A percentile compares a stretch with the other conserved stretches of the same genome.
Conservation (phyloP, 2,329 filamentous ascomycete genomes). For the Pyrenochaeta sp. region DNA sequence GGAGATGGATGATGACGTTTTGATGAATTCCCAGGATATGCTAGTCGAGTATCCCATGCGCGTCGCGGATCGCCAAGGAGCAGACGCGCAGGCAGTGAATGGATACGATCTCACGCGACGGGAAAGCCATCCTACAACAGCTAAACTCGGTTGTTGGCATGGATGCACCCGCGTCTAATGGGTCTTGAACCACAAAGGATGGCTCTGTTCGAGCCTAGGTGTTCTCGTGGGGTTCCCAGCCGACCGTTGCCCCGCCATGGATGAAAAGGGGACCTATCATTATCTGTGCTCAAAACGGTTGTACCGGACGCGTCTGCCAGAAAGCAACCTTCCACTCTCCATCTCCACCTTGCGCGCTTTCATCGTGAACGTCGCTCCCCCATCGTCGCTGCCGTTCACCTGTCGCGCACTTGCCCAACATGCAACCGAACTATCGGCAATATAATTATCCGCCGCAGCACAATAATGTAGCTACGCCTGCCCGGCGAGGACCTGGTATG, state of each 20-base stretch:
- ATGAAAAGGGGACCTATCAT: conserved; percentile 35
- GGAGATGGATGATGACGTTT: conserved; percentile 22
- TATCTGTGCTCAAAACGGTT: conserved; percentile 27
- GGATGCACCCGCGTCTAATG: conserved; percentile 4
- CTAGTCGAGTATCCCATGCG: conserved; percentile 15
- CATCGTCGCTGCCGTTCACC: conserved; percentile 41
- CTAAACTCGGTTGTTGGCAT: neutral
- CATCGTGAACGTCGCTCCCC: conserved; percentile 35
- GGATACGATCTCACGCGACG: neutral
- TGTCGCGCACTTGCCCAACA: conserved; percentile 39
- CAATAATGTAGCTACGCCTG: conserved; percentile 39
- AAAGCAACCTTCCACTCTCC: conserved; percentile 31
- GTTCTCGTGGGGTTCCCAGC: conserved; percentile 21
- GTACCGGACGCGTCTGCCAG: conserved; percentile 37
- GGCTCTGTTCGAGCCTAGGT: conserved; percentile 18
- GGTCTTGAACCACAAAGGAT: conserved; percentile 5
- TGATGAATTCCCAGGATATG: conserved; percentile 8
- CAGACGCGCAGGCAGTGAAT: conserved; percentile 11
- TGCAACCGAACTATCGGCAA: conserved; percentile 58
- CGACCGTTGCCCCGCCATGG: conserved; percentile 29
- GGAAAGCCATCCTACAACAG: neutral
- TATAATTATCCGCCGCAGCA: conserved; percentile 53
- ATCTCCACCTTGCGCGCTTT: conserved; percentile 26
- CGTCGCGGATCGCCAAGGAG: conserved; percentile 18
- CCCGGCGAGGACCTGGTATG: conserved; percentile 56